These are phyloP conservation scores for Chaetomiaceae sp. DNA, from an alignment of 2,329 filamentous ascomycete genomes.

Conservation along the genomic window DNA sequence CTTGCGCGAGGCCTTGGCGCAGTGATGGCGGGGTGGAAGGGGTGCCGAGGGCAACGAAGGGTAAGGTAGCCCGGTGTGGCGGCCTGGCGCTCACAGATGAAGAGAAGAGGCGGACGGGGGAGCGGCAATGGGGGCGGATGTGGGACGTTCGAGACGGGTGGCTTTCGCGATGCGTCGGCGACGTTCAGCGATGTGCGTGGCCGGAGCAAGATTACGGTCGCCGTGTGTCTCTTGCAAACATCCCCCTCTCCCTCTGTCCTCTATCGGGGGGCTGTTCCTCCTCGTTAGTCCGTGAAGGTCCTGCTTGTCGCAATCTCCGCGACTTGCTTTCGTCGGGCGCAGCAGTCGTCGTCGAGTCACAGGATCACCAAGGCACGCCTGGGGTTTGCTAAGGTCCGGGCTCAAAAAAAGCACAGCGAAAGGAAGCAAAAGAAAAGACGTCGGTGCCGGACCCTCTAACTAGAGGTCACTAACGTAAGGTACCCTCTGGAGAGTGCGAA, in stretches of 20 bases:
- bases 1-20: slow-evolving; percentile 25
- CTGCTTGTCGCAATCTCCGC: slow-evolving; percentile 8
- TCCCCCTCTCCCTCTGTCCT: neutral
- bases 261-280: neutral
- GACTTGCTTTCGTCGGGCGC: neutral
- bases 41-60: neutral
- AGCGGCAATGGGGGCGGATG: slow-evolving; percentile 18
- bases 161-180: slow-evolving; percentile 5
- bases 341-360: slow-evolving; percentile 5
- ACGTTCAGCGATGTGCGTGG: neutral
- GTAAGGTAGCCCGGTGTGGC: slow-evolving; percentile 10
- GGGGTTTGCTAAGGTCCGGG: neutral
- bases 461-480: neutral
- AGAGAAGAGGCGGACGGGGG: neutral
- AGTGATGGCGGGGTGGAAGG: slow-evolving; percentile 15
- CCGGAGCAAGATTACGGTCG: neutral
- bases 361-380: neutral
- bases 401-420: neutral
- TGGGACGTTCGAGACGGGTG: slow-evolving; percentile 12
- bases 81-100: too few relatives aligned
- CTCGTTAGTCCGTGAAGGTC: neutral
- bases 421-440: too few relatives aligned
- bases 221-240: slow-evolving; percentile 6
- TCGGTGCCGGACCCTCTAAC: too few relatives aligned
- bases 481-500: neutral